A percentile compares a stretch with the other conserved stretches of the same genome.
phyloP scores from a whole-genome alignment of 1,284 basidiomycete species.

The Tausonia pullulans region DNA sequence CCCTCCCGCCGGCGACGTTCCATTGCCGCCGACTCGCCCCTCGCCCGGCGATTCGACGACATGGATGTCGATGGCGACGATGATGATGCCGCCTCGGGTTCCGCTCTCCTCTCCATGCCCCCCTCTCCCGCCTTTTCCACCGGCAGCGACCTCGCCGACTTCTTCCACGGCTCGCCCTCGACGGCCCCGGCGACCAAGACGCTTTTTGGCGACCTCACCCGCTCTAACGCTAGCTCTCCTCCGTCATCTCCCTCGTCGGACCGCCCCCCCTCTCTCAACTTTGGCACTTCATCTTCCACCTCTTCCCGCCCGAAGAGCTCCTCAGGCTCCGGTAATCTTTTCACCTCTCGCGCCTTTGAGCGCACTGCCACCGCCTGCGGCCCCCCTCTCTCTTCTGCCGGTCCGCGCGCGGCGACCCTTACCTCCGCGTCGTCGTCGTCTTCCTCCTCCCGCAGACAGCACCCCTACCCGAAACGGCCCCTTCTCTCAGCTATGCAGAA shows the following conservation, averaged over 20 bases:
- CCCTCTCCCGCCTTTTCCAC: not conserved
- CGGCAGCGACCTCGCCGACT: not conserved
- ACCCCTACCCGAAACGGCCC: constrained; percentile 2
- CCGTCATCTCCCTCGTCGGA: constrained; percentile 5
- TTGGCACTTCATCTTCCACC: no score
- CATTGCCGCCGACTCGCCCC: no score
- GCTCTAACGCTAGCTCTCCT: not conserved
- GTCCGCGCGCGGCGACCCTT: no score
- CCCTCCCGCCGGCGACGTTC: no score
- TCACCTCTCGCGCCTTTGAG: no score
- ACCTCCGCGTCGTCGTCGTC: no score
- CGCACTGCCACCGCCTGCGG: no score
- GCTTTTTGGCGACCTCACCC: not conserved
- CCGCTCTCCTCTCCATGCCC: constrained; percentile 1
- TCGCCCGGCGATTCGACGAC: not conserved
- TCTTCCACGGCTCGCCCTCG: constrained; percentile 1
- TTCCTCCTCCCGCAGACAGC: no score
- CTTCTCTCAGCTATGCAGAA: not conserved
- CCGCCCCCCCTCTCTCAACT: not conserved
- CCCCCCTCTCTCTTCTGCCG: no score
- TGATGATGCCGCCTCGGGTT: not conserved
- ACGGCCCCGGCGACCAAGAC: constrained; percentile 8
- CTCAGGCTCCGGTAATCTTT: no score
- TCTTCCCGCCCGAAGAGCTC: no score
- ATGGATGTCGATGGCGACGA: constrained; percentile 4